Evolutionary conservation across 2,329 filamentous ascomycete genomes (phyloP), one percentile per base, ranked within the genome.

Genomic region (Fusarium denticulatum): DNA sequence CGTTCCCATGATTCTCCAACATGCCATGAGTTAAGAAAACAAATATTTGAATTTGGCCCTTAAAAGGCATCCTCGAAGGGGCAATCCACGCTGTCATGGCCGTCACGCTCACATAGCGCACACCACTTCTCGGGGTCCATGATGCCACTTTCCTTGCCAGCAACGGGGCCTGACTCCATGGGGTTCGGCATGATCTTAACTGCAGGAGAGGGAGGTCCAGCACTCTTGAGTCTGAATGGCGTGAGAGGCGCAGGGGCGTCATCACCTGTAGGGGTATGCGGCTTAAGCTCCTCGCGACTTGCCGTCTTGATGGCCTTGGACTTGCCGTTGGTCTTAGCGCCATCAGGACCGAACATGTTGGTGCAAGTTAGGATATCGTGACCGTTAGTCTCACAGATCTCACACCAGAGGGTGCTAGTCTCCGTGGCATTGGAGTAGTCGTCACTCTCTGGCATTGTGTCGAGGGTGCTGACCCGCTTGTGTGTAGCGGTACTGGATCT

Each of bases 291-390:
- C 34, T 86, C 83, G 40, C 80, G 77, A 49, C 72, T 69, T 26
- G 67, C 72, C 42, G 84, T 83, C 64, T 82, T 84, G 69, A 79
- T 79, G 7, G 79, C 81, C 46, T 72, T 76, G 22, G 64, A 72
- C 18, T 81, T 80, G 62, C 71, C 77, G 46, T 79, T 77, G 68
- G 75, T 75, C 76, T 83, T 83, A 58, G 75, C 75, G 39, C 81
- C 80, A 32, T 84, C 84, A 13, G 85, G 80, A 6, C 88, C 91
- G 81, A 94, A 96, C 91, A 97, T 96, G 81, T 94, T 96, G 60
- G 93, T 95, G 86, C 96, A 98, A 28, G 94, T 97, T 64, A 98
- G 86, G 69, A 98, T 97, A 78, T 98, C 96, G 80, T 98, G 96
- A 22, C 96, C 95, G 52, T 90, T 88, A 39, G 93, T 94, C 84